Base-by-base conservation (phyloP, 345 rosid genomes). In the Lumnitzera racemosa region DNA sequence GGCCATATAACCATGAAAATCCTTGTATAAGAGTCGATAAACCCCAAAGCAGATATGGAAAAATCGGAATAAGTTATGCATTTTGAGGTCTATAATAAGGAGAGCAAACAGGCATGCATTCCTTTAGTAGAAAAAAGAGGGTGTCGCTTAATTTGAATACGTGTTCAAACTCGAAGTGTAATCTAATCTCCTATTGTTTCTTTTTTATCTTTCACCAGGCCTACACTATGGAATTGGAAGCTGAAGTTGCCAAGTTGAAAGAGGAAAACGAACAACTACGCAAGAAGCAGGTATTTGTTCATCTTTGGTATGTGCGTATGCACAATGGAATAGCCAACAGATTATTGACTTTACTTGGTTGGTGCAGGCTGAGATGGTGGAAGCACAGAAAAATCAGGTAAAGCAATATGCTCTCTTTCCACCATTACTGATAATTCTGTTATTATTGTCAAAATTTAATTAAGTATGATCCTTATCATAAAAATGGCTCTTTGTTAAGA, bases 161-260 rank as follows among this genome's bases (percentile, higher is more conserved):
- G 17, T 41, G 24, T 25, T 57, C 41, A 25, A 41, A 20, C 20
- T 20, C 20, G 1, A 20, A 48, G 46, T 57, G 60, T 43, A 15
- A 23, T 27, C 54, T 56, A n/a, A 23, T 53, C 52, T 59, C 46
- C 53, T 56, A 49, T 64, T 13, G 56, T 51, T 67, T 51, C 52
- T 68, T 58, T 27, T 53, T 61, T 61, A 67, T 68, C 10, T 69
- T 20, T 36, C 56, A 41, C 36, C 65, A 94, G 99, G 99, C 96
- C 67, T 94, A 90, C 67, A 95, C 99, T 2, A 79, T 65, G 87
- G 97, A 95, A 70, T 76, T 95, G 77, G 97, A 95, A 86, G 90
- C 87, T 50, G 97, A 95, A 80, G 80, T 88, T 61, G 89, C 88
- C 13, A 88, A 86, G 75, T 67, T 90, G 52, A 90, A 90, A 56